These are phyloP conservation scores for Microbotryum lychnidis-dioicae DNA, from an alignment of 1,284 basidiomycete genomes.

Conservation along the genomic window DNA sequence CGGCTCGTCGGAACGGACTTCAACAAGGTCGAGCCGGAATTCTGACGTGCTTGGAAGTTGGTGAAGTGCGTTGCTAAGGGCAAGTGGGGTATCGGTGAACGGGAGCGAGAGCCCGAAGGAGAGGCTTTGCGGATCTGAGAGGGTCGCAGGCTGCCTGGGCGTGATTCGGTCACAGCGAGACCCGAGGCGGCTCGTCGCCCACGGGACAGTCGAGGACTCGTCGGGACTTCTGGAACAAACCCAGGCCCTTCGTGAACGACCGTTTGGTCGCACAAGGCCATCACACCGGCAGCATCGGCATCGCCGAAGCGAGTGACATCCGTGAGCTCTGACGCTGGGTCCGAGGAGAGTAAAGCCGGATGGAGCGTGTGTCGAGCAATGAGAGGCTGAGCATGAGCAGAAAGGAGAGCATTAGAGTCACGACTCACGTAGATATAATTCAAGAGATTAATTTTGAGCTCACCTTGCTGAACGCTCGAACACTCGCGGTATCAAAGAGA, in stretches of 20 bases:
- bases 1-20: no score
- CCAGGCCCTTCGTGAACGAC: background rate
- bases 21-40: no score
- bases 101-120: slow-evolving; percentile 2
- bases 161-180: no score
- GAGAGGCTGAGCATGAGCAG: slow-evolving; percentile 48
- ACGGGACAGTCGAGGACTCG: no score
- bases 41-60: slow-evolving; percentile 27
- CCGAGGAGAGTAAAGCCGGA: slow-evolving; percentile 59
- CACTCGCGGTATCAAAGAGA: slow-evolving; percentile 59
- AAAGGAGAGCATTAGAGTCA: background rate
- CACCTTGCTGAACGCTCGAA: slow-evolving; percentile 52
- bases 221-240: no score
- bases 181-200: no score
- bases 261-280: slow-evolving; percentile 51
- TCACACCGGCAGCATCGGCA: slow-evolving; percentile 58
- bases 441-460: slow-evolving; percentile 46
- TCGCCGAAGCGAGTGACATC: slow-evolving; percentile 58
- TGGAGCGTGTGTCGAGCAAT: slow-evolving; percentile 66
- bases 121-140: background rate
- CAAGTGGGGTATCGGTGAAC: slow-evolving; percentile 19
- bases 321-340: slow-evolving; percentile 55
- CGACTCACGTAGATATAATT: background rate
- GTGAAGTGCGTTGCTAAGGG: slow-evolving; percentile 23
- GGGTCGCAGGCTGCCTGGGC: no score